These are phyloP conservation scores for Amylocystis lapponica DNA, from an alignment of 768 basidiomycete species.

Conservation along the genomic window DNA sequence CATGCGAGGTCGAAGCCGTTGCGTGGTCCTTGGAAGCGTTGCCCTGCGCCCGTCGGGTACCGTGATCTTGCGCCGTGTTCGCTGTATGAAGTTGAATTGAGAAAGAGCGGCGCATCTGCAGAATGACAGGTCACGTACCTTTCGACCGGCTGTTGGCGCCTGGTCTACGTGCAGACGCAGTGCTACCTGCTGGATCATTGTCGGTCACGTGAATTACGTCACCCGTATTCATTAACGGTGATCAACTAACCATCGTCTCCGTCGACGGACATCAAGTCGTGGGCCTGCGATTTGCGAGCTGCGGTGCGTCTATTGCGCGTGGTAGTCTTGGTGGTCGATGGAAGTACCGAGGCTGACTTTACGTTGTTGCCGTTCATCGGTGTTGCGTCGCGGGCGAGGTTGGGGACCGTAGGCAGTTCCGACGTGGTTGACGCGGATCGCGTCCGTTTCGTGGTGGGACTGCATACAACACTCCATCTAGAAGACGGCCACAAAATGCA, in stretches of 20 bases:
- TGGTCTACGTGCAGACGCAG: constrained; percentile 21
- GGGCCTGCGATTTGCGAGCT: constrained; percentile 25
- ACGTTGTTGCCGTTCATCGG: constrained; percentile 24
- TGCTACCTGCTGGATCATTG: constrained; percentile 31
- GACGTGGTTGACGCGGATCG: constrained; percentile 71
- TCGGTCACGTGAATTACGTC: constrained; percentile 32
- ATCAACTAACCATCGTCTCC: constrained; percentile 64
- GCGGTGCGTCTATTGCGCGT: constrained; percentile 26
- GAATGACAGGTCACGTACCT: constrained; percentile 27
- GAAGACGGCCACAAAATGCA: not conserved
- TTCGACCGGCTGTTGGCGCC: constrained; percentile 31
- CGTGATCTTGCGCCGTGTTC: constrained; percentile 37
- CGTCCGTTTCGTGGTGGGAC: constrained; percentile 61
- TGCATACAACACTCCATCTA: constrained; percentile 20
- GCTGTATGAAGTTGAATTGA: constrained; percentile 14
- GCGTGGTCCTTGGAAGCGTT: constrained; percentile 28
- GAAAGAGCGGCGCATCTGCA: constrained; percentile 19
- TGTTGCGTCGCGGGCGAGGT: constrained; percentile 18
- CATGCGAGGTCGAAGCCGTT: constrained; percentile 23
- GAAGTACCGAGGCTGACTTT: constrained; percentile 12
- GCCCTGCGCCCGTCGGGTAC: constrained; percentile 44
- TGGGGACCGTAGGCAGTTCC: constrained; percentile 42
- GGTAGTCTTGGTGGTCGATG: constrained; percentile 17
- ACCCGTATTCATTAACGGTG: constrained; percentile 4
- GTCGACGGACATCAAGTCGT: constrained; percentile 35